These are phyloP conservation scores for Botrytis pseudocinerea DNA, from an alignment of 2,329 filamentous ascomycete species.

Conservation along the genomic window DNA sequence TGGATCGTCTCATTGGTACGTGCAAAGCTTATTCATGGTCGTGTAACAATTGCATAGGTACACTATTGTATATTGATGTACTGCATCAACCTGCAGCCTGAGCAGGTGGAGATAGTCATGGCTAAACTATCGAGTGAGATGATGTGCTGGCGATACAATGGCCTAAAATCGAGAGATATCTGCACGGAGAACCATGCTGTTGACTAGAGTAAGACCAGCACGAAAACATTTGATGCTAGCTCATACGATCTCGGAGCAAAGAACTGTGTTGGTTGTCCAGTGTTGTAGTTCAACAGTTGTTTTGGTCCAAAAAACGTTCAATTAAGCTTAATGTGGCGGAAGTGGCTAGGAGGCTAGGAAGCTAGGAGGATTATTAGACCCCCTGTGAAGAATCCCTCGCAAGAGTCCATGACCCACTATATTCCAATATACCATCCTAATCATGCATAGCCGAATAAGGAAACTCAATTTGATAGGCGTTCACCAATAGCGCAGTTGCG, in stretches of 20 bases:
- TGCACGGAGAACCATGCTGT: neutral
- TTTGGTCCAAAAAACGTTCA: slow-evolving; percentile 11
- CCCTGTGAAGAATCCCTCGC: neutral
- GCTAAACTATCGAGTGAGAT: slow-evolving; percentile 6
- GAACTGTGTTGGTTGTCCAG: neutral
- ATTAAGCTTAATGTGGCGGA: slow-evolving; percentile 21
- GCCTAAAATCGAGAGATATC: neutral
- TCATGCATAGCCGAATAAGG: slow-evolving; percentile 5
- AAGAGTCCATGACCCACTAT: neutral
- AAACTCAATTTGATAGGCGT: neutral
- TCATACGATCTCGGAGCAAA: neutral
- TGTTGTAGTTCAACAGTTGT: neutral
- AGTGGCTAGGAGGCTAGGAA: neutral
- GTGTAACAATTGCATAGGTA: neutral
- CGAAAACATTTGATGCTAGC: neutral
- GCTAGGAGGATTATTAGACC: neutral
- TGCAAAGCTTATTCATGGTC: neutral
- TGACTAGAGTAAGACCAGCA: neutral
- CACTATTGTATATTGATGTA: slow-evolving; percentile 18
- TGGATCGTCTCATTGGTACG: slow-evolving; percentile 1
- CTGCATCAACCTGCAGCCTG: slow-evolving; percentile 4
- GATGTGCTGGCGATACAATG: slow-evolving; percentile 15
- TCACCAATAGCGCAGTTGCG: neutral
- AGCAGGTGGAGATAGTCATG: neutral
- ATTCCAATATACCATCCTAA: neutral